phyloP scores from a whole-genome alignment of 805 yeast genomes.

The Kuraishia hungarica region DNA sequence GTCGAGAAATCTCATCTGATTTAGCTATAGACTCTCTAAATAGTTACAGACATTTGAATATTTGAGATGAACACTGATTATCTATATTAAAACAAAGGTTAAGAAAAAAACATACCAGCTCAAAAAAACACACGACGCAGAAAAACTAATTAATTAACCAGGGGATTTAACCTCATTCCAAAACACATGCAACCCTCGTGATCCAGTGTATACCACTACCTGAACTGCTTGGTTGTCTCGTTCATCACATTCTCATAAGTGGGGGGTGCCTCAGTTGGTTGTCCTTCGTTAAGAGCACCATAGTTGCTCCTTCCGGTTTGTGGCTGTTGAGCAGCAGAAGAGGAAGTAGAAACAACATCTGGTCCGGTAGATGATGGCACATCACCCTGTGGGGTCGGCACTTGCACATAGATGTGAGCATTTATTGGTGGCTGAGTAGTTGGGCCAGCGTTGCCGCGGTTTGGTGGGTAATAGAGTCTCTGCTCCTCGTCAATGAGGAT shows the following conservation, averaged over 20 bases:
- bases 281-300: conserved; percentile 10
- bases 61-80: no score
- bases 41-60: no score
- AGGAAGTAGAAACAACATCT: not conserved
- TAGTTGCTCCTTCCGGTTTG: conserved; percentile 4
- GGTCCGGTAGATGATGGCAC: not conserved
- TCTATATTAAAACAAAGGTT: not conserved
- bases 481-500: conserved; percentile 8
- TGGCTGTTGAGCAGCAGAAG: not conserved
- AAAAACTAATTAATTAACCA: not conserved
- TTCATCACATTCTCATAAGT: conserved; percentile 26
- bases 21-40: no score
- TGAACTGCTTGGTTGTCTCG: conserved; percentile 21
- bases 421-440: not conserved
- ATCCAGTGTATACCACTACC: not conserved
- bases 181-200: not conserved
- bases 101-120: not conserved
- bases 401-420: conserved; percentile 2
- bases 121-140: not conserved
- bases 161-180: no score
- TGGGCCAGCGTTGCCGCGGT: not conserved
- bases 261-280: conserved; percentile 24
- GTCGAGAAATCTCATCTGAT: no score
- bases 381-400: conserved; percentile 8
- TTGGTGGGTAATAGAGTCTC: conserved; percentile 5